These are phyloP conservation scores for Parietichytrium sp. DNA, from an alignment of 108 stramenopile species.

Conservation along the genomic window DNA sequence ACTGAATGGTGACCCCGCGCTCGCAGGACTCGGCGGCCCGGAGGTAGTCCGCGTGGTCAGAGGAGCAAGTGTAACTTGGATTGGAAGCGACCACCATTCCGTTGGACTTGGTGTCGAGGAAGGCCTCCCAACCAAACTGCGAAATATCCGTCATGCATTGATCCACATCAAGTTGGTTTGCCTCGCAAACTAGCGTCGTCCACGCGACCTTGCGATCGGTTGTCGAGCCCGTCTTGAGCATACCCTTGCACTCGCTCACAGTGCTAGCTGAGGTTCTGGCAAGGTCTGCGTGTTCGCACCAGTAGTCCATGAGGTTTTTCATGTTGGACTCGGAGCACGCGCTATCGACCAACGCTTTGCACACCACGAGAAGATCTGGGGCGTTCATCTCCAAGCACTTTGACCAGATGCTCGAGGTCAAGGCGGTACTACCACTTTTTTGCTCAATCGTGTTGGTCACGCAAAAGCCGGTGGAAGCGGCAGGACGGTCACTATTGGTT, in stretches of 20 bases:
- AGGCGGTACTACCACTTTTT: too few species aligned
- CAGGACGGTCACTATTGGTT: too few species aligned
- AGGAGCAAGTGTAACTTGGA: neutral
- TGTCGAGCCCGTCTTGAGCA: neutral
- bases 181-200: neutral
- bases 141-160: slow-evolving; percentile 20
- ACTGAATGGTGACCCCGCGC: neutral
- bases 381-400: too few species aligned
- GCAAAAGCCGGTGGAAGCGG: slow-evolving; percentile 10
- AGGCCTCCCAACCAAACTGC: slow-evolving; percentile 26
- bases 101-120: slow-evolving; percentile 21
- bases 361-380: neutral
- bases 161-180: slow-evolving; percentile 17
- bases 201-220: neutral
- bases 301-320: neutral
- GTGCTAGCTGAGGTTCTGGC: too few species aligned
- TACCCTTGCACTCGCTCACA: too few species aligned
- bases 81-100: neutral
- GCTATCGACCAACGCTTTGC: slow-evolving; percentile 24
- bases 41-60: neutral
- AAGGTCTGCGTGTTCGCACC: too few species aligned
- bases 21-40: too few species aligned
- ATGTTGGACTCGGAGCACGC: neutral
- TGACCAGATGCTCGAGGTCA: too few species aligned
- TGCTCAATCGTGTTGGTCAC: slow-evolving; percentile 24